Base-by-base conservation (phyloP, 2,329 filamentous ascomycete species). In the Penicillium sp. region DNA sequence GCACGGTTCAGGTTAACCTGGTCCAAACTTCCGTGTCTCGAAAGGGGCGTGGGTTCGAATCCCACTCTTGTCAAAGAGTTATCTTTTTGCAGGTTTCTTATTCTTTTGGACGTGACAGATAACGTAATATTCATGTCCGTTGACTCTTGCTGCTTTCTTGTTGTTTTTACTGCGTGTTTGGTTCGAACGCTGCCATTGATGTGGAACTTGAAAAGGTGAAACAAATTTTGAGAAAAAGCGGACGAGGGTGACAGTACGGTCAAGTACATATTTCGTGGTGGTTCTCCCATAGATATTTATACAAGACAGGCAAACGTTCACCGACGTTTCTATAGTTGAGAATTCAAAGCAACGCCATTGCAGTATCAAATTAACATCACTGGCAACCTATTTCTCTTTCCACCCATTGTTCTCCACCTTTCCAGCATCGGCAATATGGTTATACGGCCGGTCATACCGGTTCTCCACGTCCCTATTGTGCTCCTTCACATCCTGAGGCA, bases 381-480 rank as follows among this genome's bases (percentile, higher is more conserved):
- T 9, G 31, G 9, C 31, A 44, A 4, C 9, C 10, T 27, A 44
- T 7, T 44, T 44, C 16, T 44, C 13, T 9, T 9, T 16, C 41
- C 41, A 44, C 1, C 5, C 41, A 2, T 14, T 24, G 6, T 39
- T 37, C 46, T 65, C 56, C 3, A 70, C 61, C 16, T 61, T 63
- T 27, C 69, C 70, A 7, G 64, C 62, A 51, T 70, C 67, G 13
- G 37, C 58, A 39, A 73, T 69, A 50, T 69, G 65, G 56, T 74
- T 75, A 53, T 71, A 75, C 11, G 73, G 59, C 43, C 66, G 65
- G 60, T 75, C 73, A 58, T 73, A 66, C 31, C 74, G 66, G 6
- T 70, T 46, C n/a, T 69, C 65, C 54, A 76, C 56, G 2, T 75
- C 74, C 24, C 58, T 56, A 51, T 76, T 77, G 60, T 76, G 74